Conservation (phyloP, 495 filamentous ascomycete species). For the Aspergillus olivimuriae region DNA sequence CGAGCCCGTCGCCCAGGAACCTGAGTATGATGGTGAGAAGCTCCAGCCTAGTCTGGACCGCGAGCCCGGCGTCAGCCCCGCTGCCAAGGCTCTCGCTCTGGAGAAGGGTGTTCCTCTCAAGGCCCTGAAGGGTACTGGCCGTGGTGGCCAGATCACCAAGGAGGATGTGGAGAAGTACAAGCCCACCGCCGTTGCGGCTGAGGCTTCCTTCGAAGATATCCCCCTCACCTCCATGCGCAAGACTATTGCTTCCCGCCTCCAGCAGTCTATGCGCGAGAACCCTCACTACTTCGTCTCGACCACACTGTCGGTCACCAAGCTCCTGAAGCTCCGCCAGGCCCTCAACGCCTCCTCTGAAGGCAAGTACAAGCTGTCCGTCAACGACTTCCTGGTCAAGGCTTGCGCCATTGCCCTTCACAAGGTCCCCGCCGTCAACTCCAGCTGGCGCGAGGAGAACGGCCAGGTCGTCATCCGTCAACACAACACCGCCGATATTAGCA, state of each 20-base stretch:
- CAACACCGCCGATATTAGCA: constrained; percentile 82
- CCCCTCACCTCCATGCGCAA: constrained; percentile 92
- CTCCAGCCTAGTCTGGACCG: constrained; percentile 81
- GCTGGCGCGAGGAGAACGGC: constrained; percentile 77
- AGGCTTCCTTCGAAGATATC: constrained; percentile 72
- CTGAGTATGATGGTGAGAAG: constrained; percentile 65
- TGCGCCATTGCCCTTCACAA: constrained; percentile 81
- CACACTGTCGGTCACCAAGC: constrained; percentile 82
- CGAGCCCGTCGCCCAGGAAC: constrained; percentile 57
- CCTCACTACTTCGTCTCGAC: constrained; percentile 96
- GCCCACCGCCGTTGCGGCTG: constrained; percentile 44
- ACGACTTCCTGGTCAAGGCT: constrained; percentile 99
- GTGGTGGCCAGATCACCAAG: constrained; percentile 82
- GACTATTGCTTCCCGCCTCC: constrained; percentile 87
- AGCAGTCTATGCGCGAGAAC: constrained; percentile 83
- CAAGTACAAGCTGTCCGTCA: constrained; percentile 97
- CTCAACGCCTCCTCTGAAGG: constrained; percentile 84
- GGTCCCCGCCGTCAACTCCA: constrained; percentile 92
- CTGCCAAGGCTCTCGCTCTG: constrained; percentile 73
- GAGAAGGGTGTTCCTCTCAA: constrained; percentile 80
- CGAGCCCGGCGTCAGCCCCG: constrained; percentile 61
- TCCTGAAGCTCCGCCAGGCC: constrained; percentile 90
- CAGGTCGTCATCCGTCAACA: constrained; percentile 79
- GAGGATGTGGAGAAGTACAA: constrained; percentile 85
- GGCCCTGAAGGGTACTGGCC: constrained; percentile 80